Base-by-base conservation (phyloP, 2,329 filamentous ascomycete genomes). In the Hymenoscyphus scutula region DNA sequence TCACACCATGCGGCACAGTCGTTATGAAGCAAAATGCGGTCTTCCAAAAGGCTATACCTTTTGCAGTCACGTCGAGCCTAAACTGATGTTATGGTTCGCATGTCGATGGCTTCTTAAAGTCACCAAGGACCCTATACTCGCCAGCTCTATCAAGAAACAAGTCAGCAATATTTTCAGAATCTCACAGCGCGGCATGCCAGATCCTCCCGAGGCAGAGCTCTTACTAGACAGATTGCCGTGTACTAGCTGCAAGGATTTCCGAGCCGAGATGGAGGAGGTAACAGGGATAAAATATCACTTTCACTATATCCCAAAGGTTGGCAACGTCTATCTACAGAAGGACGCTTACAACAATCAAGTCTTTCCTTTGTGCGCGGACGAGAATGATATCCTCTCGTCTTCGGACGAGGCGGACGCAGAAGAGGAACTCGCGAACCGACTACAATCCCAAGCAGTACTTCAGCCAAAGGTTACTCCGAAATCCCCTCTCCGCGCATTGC, bases 81-180 rank as follows among this genome's bases (percentile, higher is more conserved):
- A 51, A 23, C 25, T 58, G 37, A 58, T 58, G 56, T 19, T 58
- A 7, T 58, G 56, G 56, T 58, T 48, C 25, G 56, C 56, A 29
- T 58, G 56, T 32, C 8, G 34, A n/a, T 45, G 37, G 37, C 38
- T 58, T 5, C 6, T 17, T 27, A 58, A 58, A n/a, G 37, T 29
- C 7, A 30, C 19, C 11, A n/a, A 11, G 15, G 23, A 51, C n/a
- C n/a, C n/a, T n/a, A n/a, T n/a, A 25, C 8, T 29, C 23, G 19
- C 5, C 7, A 1, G 2, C 23, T 58, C 56, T 27, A 51, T 58
- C 13, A 19, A 37, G 3, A 38, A 58, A 17, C 56, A 58, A 23
- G 56, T 58, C 5, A 13, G 10, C 11, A 48, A 29, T 13, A 48
- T 58, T 6, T 45, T 7, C 11, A 48, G 17, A 32, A 48, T 59